Evolutionary conservation across 1,284 basidiomycete genomes (phyloP), one percentile per base, ranked within the genome.

Genomic region (Ceratobasidium sp.): DNA sequence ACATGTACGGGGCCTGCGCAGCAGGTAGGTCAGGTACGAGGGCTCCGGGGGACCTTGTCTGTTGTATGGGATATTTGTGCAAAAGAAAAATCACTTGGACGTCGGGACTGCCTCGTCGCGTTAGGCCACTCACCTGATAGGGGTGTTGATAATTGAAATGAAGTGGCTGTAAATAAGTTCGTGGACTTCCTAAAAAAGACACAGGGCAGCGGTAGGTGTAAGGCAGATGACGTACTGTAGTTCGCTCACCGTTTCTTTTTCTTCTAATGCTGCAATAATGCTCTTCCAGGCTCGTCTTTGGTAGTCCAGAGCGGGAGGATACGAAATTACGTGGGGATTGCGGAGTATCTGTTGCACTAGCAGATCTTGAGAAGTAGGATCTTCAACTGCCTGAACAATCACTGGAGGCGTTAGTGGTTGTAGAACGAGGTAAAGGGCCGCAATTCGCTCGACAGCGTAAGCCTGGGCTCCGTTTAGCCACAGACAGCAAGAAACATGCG

Each of bases 221-320:
- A 69, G 44, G 54, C 67, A 64, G 77, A 69, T 66, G 11, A 14
- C 8, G 52, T 66, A 62, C 46, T 35, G 63, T 35, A 49, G 50
- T 71, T 61, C 47, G 76, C 82, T 73, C 82, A 83, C 86, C 82
- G 87, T 84, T 21, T 80, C 79, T 30, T 76, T 70, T 7, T 76
- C 77, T 79, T 92, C 91, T 26, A 93, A 80, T 41, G 82, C 79
- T 32, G 79, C 77, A 26, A 92, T 85, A 0, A 82, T 83, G 86
- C 87, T 89, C 80, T 92, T 93, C 90, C 90, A 93, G 78, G 92
- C 92, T 0, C 79, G 74, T 61, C 81, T 81, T 74, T 90, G 89
- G 76, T 90, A 92, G 75, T 86, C 83, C 16, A 75, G 73, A 0
- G 90, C 87, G 1, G 91, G 90, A 3, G 90, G 85, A 77, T 88